Conservation (phyloP, 805 yeast species). For the Kodamaea restingae region DNA sequence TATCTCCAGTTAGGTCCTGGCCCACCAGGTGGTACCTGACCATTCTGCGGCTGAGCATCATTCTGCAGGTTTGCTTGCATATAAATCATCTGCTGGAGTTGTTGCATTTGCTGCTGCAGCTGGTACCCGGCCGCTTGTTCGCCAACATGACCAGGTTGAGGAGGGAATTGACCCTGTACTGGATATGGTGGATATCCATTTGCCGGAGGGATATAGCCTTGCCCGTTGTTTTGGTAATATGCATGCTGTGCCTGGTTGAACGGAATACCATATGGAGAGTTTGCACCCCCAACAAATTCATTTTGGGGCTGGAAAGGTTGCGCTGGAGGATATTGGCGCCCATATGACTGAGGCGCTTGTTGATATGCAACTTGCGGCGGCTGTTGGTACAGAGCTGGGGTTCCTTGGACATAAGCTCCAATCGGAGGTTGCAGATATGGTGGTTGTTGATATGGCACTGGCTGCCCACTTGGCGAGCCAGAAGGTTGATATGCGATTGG, state of each 20-base stretch:
- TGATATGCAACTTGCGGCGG: conserved; percentile 8
- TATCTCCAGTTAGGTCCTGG: conserved; percentile 1
- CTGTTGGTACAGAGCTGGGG: conserved; percentile 8
- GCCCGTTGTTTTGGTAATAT: conserved; percentile 6
- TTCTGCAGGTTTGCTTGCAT: conserved; percentile 17
- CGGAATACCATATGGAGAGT: conserved; percentile 23
- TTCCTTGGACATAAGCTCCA: not conserved
- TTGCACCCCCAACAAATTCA: conserved; percentile 5
- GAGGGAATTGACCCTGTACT: not conserved
- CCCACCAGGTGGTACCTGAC: conserved; percentile 1
- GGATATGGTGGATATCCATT: conserved; percentile 4
- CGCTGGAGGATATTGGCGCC: not conserved
- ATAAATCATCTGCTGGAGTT: conserved; percentile 21
- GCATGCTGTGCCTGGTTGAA: conserved; percentile 18
- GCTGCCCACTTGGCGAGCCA: not conserved
- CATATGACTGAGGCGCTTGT: conserved; percentile 8
- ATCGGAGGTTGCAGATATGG: conserved; percentile 11
- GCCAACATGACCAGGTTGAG: conserved; percentile 1
- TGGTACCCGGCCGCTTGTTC: conserved; percentile 8
- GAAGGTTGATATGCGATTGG: conserved; percentile 1
- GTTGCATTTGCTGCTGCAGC: conserved; percentile 20
- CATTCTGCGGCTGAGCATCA: not conserved
- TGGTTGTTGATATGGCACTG: conserved; percentile 4
- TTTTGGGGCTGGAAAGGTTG: conserved; percentile 5
- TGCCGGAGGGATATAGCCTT: not conserved